Evolutionary conservation across 148 eudicot species (phyloP).

Genomic region (Chenopodium berlandieri): DNA sequence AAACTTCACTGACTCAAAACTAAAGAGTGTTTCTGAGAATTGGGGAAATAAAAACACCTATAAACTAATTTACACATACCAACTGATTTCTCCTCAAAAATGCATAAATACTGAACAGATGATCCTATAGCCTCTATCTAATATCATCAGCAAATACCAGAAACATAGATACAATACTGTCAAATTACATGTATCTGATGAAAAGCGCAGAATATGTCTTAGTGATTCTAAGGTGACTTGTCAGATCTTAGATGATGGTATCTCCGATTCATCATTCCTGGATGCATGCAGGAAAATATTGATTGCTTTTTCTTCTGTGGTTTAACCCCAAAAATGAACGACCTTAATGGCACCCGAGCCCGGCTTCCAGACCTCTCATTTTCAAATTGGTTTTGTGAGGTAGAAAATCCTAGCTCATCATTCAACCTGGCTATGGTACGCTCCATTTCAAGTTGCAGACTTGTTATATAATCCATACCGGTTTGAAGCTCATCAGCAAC

Average conservation of each 20-base stretch:
- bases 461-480: slow-evolving; percentile 61
- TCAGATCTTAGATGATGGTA: slow-evolving; percentile 38
- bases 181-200: slow-evolving; percentile 24
- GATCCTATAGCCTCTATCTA: slow-evolving; percentile 25
- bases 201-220: neutral
- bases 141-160: slow-evolving; percentile 1
- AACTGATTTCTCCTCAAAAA: slow-evolving; percentile 8
- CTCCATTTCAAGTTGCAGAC: slow-evolving; percentile 60
- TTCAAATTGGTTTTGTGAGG: slow-evolving; percentile 37
- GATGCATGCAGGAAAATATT: slow-evolving; percentile 58
- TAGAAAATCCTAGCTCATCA: slow-evolving; percentile 51
- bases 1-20: neutral
- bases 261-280: slow-evolving; percentile 37
- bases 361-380: slow-evolving; percentile 25
- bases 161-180: slow-evolving; percentile 18
- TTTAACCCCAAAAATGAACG: slow-evolving; percentile 77
- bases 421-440: slow-evolving; percentile 46
- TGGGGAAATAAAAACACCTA: neutral
- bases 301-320: slow-evolving; percentile 61
- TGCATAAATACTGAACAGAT: slow-evolving; percentile 14
- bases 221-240: slow-evolving; percentile 14
- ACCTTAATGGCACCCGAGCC: slow-evolving; percentile 54
- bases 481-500: slow-evolving; percentile 75
- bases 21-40: slow-evolving; percentile 7
- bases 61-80: slow-evolving; percentile 19